A percentile compares a stretch with the other conserved stretches of the same genome.
Evolutionary conservation across 2,329 filamentous ascomycete genomes (phyloP).

Genomic region (Exutisphaerella laricina): DNA sequence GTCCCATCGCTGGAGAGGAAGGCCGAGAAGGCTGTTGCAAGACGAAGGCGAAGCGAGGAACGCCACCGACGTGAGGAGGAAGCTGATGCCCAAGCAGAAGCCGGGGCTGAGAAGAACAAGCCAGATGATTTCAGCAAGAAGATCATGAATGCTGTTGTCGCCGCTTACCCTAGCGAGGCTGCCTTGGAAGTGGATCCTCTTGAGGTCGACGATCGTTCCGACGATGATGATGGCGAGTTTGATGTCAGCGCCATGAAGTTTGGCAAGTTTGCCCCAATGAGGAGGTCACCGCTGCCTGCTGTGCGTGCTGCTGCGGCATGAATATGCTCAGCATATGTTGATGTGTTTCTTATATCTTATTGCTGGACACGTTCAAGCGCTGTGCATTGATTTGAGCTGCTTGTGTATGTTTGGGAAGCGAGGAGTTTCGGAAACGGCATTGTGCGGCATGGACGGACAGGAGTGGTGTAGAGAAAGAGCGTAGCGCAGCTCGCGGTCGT

Average conservation of each 20-base stretch:
- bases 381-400: conserved; percentile 3
- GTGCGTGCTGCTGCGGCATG: conserved; percentile 10
- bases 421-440: conserved; percentile 12
- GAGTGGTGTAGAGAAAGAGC: not conserved
- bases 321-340: conserved; percentile 13
- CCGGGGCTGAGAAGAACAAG: conserved; percentile 2
- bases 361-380: conserved; percentile 18
- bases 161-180: conserved; percentile 11
- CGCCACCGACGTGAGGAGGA: conserved; percentile 16
- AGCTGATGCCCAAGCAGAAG: conserved; percentile 9
- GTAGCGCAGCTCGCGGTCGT: not conserved
- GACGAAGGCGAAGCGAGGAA: conserved; percentile 23
- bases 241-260: conserved; percentile 14
- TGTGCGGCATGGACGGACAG: conserved; percentile 5
- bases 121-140: conserved; percentile 4
- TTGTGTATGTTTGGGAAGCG: conserved; percentile 11
- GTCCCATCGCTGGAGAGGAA: conserved; percentile 21
- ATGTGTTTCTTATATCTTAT: conserved; percentile 11
- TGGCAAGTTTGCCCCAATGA: conserved; percentile 5
- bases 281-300: conserved; percentile 3
- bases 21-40: conserved; percentile 23
- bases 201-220: conserved; percentile 18
- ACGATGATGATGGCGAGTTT: conserved; percentile 17
- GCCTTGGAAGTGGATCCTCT: conserved; percentile 18
- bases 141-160: conserved; percentile 6